These are phyloP conservation scores for Lichenothelia convexa DNA, from an alignment of 495 filamentous ascomycete species.

Conservation along the genomic window DNA sequence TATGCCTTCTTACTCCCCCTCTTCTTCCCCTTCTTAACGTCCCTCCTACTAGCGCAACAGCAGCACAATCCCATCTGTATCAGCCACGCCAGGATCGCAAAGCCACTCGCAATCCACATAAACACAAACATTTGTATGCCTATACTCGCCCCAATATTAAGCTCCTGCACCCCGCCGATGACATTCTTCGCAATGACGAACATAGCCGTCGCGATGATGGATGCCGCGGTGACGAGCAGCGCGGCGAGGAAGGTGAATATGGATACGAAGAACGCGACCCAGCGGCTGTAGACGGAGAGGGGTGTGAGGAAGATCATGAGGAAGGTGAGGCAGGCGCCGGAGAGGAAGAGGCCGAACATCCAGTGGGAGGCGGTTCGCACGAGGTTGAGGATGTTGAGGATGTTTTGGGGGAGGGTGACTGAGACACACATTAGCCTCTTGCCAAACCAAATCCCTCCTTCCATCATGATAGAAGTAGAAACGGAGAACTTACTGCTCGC, in stretches of 20 bases:
- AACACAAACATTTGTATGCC: constrained; percentile 67
- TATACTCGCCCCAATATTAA: constrained; percentile 59
- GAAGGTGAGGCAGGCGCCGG: constrained; percentile 45
- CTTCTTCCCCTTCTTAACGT: constrained; percentile 36
- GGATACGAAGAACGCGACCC: constrained; percentile 33
- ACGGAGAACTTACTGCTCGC: constrained; percentile 42
- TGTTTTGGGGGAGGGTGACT: constrained; percentile 60
- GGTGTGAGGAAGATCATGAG: constrained; percentile 48
- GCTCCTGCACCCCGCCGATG: constrained; percentile 36
- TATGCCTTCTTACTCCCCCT: constrained; percentile 15
- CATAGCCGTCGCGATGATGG: constrained; percentile 62
- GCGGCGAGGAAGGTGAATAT: constrained; percentile 43
- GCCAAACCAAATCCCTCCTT: no score
- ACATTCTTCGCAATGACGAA: constrained; percentile 61
- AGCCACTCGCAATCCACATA: constrained; percentile 67
- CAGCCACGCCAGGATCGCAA: constrained; percentile 46
- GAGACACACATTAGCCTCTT: no score
- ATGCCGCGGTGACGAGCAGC: constrained; percentile 47
- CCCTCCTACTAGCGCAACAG: constrained; percentile 43
- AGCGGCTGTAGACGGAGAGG: constrained; percentile 34
- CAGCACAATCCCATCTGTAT: constrained; percentile 59
- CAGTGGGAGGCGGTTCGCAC: constrained; percentile 61
- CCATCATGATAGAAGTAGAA: no score
- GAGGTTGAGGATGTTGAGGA: constrained; percentile 53
- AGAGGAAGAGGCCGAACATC: constrained; percentile 83